Conservation (phyloP, 441 rosid species). For the Eutrema salsugineum region DNA sequence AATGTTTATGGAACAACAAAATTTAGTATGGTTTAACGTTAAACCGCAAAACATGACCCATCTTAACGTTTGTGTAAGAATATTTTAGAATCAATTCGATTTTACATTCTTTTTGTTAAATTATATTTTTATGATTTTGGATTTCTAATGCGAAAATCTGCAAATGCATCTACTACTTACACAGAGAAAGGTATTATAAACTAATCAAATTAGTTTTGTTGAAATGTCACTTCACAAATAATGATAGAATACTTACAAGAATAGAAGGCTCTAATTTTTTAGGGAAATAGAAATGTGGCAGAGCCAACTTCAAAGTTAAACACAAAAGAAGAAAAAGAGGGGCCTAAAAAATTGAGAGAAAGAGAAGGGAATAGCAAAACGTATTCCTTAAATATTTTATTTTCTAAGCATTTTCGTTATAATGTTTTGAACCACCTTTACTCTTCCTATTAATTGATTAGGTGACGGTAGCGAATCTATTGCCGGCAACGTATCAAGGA, state of each 20-base stretch:
- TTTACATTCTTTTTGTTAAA: not conserved
- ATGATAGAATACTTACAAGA: too few relatives aligned
- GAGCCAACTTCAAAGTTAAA: too few relatives aligned
- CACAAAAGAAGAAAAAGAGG: too few relatives aligned
- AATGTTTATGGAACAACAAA: not conserved
- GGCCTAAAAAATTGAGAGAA: too few relatives aligned
- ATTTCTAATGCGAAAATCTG: not conserved
- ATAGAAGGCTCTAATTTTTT: too few relatives aligned
- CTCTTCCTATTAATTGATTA: slow-evolving; percentile 25
- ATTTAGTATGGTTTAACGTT: not conserved
- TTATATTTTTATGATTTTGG: not conserved
- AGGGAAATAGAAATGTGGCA: too few relatives aligned
- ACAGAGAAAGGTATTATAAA: not conserved
- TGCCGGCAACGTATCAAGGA: slow-evolving; percentile 67
- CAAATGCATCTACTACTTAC: not conserved
- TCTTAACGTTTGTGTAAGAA: not conserved
- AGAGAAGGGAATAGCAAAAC: not conserved
- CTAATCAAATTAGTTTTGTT: too few relatives aligned
- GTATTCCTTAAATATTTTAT: not conserved
- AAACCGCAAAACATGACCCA: not conserved
- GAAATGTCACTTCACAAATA: too few relatives aligned
- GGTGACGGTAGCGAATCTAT: slow-evolving; percentile 46
- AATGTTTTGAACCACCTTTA: not conserved
- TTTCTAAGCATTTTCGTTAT: not conserved
- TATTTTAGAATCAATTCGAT: not conserved